Evolutionary conservation across 495 filamentous ascomycete genomes (phyloP), one percentile per base, ranked within the genome.

Genomic region (Staphylotrichum tortipilum): DNA sequence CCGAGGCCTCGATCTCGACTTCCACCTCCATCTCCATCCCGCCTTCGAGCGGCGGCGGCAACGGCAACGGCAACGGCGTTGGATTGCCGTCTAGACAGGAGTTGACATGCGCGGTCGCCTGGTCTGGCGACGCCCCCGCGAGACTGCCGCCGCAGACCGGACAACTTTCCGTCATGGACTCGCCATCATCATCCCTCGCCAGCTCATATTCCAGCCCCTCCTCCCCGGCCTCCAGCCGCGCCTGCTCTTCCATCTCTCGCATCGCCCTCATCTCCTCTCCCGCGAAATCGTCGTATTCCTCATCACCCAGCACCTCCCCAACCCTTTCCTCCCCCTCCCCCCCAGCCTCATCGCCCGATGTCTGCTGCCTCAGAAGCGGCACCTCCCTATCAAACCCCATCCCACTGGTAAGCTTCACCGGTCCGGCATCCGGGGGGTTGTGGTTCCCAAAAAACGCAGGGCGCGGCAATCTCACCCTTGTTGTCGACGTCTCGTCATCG

Each of bases 41-140:
- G n/a, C n/a, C n/a, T n/a, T n/a, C n/a, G n/a, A n/a, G n/a, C n/a
- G n/a, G n/a, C n/a, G n/a, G n/a, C n/a, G n/a, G n/a, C n/a, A n/a
- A 26, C 2, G 47, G 59, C 29, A 57, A 42, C 54, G 53, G 70
- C 18, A 82, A 50, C 7, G 78, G 74, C 39, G 74, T 68, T 12
- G 81, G 74, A 44, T 83, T 84, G 0, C 88, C 88, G 67, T 99
- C 92, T 11, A 99, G 70, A 68, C 92, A 99, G 31, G 80, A 78
- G 62, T 99, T 99, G 49, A 97, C 92, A 63, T 99, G 92, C 75
- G 79, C 72, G 69, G 65, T 68, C 21, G 69, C 69, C 64, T 81
- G 75, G 43, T 75, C 72, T 41, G 85, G 74, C 28, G 62, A 76
- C 31, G 85, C 60, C 3, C 80, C 80, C 3, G 58, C 68, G 15